Percentiles rank a stretch among this genome's conserved stretches.
phyloP scores from a whole-genome alignment of 257 asterid species.

The Cruciata laevipes region DNA sequence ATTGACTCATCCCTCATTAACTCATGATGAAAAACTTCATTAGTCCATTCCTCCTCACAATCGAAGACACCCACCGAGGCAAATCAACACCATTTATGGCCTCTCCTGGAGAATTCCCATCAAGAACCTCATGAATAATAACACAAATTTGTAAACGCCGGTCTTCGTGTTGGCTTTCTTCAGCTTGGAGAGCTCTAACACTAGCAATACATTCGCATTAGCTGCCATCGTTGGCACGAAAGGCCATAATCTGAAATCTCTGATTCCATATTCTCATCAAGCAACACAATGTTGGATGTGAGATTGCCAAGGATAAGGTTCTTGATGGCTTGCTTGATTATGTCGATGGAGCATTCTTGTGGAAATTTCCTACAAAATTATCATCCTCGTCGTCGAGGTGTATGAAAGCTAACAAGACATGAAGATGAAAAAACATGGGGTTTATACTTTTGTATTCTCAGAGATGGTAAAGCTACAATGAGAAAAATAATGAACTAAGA shows the following conservation, averaged over 20 bases:
- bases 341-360: slow-evolving; percentile 80
- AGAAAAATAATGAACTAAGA: too few relatives aligned
- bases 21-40: slow-evolving; percentile 85
- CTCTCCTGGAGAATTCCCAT: slow-evolving; percentile 88
- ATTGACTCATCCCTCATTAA: slow-evolving; percentile 86
- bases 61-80: slow-evolving; percentile 96
- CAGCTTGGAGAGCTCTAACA: slow-evolving; percentile 79
- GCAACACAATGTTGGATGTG: slow-evolving; percentile 75
- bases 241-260: slow-evolving; percentile 84
- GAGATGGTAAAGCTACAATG: too few relatives aligned
- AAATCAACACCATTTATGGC: slow-evolving; percentile 67
- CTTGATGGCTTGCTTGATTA: slow-evolving; percentile 46
- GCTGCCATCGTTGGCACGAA: slow-evolving; percentile 69
- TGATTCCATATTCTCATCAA: slow-evolving; percentile 59
- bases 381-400: slow-evolving; percentile 79
- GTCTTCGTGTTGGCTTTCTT: slow-evolving; percentile 88
- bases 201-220: slow-evolving; percentile 83
- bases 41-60: slow-evolving; percentile 96
- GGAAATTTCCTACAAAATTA: slow-evolving; percentile 67
- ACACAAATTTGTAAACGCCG: slow-evolving; percentile 84
- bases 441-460: too few relatives aligned
- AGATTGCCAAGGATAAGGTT: slow-evolving; percentile 82
- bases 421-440: too few relatives aligned
- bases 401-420: neutral
- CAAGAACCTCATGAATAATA: slow-evolving; percentile 68